Evolutionary conservation across 768 basidiomycete species (phyloP).

Genomic region (Strobilomyces confusus): DNA sequence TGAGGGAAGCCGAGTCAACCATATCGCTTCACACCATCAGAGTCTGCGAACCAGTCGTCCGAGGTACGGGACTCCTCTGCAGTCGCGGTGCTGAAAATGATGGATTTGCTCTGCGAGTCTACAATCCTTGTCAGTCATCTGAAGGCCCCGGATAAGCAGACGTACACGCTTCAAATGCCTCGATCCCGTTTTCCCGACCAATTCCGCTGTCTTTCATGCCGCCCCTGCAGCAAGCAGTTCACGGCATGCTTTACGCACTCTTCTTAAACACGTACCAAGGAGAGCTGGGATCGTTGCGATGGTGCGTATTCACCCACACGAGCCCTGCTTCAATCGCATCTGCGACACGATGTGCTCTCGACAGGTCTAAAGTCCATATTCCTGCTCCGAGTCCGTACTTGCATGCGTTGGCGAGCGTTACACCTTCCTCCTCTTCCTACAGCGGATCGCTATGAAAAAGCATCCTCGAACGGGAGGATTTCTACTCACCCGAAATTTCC

Average conservation of each 20-base stretch:
- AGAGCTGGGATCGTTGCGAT: slow-evolving; percentile 85
- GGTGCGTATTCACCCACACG: slow-evolving; percentile 88
- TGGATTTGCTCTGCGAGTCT: slow-evolving; percentile 87
- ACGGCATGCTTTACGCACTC: background rate
- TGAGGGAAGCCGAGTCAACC: slow-evolving; percentile 40
- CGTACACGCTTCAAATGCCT: slow-evolving; percentile 77
- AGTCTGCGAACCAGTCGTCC: slow-evolving; percentile 81
- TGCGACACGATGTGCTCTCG: slow-evolving; percentile 72
- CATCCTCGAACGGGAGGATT: slow-evolving; percentile 4
- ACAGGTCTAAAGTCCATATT: slow-evolving; percentile 74
- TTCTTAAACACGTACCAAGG: slow-evolving; percentile 55
- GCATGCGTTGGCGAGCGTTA: slow-evolving; percentile 66
- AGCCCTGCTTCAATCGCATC: slow-evolving; percentile 68
- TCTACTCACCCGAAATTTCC: slow-evolving; percentile 44
- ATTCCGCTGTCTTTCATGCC: slow-evolving; percentile 90
- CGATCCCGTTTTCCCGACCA: slow-evolving; percentile 81
- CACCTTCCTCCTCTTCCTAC: slow-evolving; percentile 61
- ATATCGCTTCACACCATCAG: slow-evolving; percentile 51
- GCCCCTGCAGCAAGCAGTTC: slow-evolving; percentile 50
- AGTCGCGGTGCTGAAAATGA: slow-evolving; percentile 68
- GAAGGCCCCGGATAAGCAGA: background rate
- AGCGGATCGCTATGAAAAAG: background rate
- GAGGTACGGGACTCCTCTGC: slow-evolving; percentile 49
- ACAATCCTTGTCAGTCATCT: slow-evolving; percentile 6
- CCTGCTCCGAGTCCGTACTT: slow-evolving; percentile 81